These are phyloP conservation scores for Dispira simplex DNA, from an alignment of 192 early-diverging fungal genomes.

Conservation along the genomic window DNA sequence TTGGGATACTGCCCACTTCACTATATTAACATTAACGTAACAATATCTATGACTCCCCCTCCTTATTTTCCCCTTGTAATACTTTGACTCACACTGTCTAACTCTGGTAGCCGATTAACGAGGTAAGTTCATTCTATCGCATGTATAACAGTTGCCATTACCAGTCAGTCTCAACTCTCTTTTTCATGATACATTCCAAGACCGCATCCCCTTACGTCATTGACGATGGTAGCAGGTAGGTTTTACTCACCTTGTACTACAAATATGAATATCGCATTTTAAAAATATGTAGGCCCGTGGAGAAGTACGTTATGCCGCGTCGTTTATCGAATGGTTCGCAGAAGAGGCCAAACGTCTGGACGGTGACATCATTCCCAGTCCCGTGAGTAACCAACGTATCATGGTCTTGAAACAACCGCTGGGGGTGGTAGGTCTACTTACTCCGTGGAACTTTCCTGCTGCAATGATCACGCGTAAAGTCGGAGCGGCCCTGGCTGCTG, in stretches of 20 bases:
- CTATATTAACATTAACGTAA: background rate
- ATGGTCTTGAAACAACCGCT: slow-evolving; percentile 62
- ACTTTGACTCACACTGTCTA: background rate
- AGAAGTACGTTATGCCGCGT: slow-evolving; percentile 44
- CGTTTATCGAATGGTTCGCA: slow-evolving; percentile 72
- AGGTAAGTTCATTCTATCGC: slow-evolving; percentile 2
- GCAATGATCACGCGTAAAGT: slow-evolving; percentile 73
- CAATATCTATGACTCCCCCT: background rate
- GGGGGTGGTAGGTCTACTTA: slow-evolving; percentile 55
- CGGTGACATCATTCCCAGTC: slow-evolving; percentile 61
- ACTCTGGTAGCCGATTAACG: background rate
- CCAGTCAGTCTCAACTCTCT: background rate
- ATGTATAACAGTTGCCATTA: background rate
- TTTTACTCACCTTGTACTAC: background rate
- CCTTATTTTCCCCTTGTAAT: background rate
- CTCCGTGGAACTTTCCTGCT: slow-evolving; percentile 74
- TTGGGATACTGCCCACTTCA: background rate
- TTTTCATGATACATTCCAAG: background rate
- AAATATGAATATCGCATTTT: background rate
- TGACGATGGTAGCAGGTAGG: background rate
- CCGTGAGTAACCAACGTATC: slow-evolving; percentile 31
- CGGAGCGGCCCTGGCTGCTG: slow-evolving; percentile 60
- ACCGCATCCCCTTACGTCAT: background rate
- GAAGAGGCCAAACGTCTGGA: slow-evolving; percentile 67
- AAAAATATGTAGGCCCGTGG: slow-evolving; percentile 33